Evolutionary conservation across 441 rosid species (phyloP).

Genomic region (Gossypium davidsonii): DNA sequence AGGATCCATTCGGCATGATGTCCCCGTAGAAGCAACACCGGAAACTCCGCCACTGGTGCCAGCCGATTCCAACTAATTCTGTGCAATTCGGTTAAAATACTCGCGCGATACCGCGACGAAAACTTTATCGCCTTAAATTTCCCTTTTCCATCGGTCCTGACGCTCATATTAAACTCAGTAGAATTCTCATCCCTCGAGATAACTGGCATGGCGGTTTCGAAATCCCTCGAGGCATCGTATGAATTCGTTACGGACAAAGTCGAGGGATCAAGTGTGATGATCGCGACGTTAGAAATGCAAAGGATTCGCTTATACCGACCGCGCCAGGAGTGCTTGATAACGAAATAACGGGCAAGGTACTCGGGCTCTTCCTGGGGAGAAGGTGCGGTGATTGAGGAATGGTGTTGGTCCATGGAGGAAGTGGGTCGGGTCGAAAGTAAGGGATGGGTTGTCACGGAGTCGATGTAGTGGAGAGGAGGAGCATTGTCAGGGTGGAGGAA

Average conservation of each 20-base stretch:
- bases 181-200: slow-evolving; percentile 70
- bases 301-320: slow-evolving; percentile 93
- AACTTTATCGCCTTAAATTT: slow-evolving; percentile 80
- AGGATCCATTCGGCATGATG: slow-evolving; percentile 76
- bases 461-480: slow-evolving; percentile 49
- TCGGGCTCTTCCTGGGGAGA: slow-evolving; percentile 72
- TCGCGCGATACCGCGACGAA: slow-evolving; percentile 70
- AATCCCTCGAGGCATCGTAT: slow-evolving; percentile 61
- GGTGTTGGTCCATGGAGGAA: slow-evolving; percentile 23
- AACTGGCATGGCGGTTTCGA: slow-evolving; percentile 72
- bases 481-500: slow-evolving; percentile 60
- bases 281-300: slow-evolving; percentile 59
- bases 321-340: slow-evolving; percentile 95
- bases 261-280: slow-evolving; percentile 81
- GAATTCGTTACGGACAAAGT: slow-evolving; percentile 76
- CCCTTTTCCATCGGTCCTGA: slow-evolving; percentile 86
- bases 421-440: slow-evolving; percentile 22
- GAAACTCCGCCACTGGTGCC: slow-evolving; percentile 69
- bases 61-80: slow-evolving; percentile 66
- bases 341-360: slow-evolving; percentile 85
- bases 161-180: slow-evolving; percentile 68
- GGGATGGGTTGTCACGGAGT: slow-evolving; percentile 28
- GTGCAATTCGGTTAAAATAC: slow-evolving; percentile 80
- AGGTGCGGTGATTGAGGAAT: slow-evolving; percentile 19
- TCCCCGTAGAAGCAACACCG: slow-evolving; percentile 73